Evolutionary conservation across 495 filamentous ascomycete species (phyloP).

Genomic region (Hyaloscypha finlandica): DNA sequence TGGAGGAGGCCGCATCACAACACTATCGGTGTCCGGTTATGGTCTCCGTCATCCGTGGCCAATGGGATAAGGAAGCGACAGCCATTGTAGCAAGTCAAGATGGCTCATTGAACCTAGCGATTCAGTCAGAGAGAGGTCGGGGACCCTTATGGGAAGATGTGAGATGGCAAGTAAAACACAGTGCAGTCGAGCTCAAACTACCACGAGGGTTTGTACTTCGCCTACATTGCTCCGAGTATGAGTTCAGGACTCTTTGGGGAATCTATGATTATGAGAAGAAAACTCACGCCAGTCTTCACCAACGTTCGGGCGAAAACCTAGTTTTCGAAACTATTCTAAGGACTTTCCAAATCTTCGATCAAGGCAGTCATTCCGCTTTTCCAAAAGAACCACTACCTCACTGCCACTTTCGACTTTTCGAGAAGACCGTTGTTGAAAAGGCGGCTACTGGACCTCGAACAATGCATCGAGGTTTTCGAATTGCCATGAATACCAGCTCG

Average conservation of each 20-base stretch:
- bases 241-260: slow-evolving; percentile 74
- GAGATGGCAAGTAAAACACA: slow-evolving; percentile 66
- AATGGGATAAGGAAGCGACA: slow-evolving; percentile 63
- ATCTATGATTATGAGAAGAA: slow-evolving; percentile 79
- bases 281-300: slow-evolving; percentile 67
- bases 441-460: slow-evolving; percentile 67
- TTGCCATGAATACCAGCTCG: slow-evolving; percentile 73
- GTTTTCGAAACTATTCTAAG: slow-evolving; percentile 66
- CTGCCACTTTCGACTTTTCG: slow-evolving; percentile 73
- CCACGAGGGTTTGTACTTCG: slow-evolving; percentile 68
- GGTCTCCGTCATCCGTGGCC: slow-evolving; percentile 71
- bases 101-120: slow-evolving; percentile 69
- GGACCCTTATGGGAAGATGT: slow-evolving; percentile 79
- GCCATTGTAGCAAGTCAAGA: slow-evolving; percentile 76
- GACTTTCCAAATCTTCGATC: slow-evolving; percentile 75
- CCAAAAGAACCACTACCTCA: slow-evolving; percentile 68
- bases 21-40: slow-evolving; percentile 68
- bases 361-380: slow-evolving; percentile 64
- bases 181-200: slow-evolving; percentile 63
- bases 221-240: slow-evolving; percentile 67
- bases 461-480: slow-evolving; percentile 73
- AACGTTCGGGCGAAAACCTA: slow-evolving; percentile 62
- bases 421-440: slow-evolving; percentile 58
- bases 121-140: slow-evolving; percentile 65
- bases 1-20: slow-evolving; percentile 67